A percentile compares a stretch with the other conserved stretches of the same genome.
Conservation (phyloP, 2,329 filamentous ascomycete genomes). For the Exophiala aquamarina region DNA sequence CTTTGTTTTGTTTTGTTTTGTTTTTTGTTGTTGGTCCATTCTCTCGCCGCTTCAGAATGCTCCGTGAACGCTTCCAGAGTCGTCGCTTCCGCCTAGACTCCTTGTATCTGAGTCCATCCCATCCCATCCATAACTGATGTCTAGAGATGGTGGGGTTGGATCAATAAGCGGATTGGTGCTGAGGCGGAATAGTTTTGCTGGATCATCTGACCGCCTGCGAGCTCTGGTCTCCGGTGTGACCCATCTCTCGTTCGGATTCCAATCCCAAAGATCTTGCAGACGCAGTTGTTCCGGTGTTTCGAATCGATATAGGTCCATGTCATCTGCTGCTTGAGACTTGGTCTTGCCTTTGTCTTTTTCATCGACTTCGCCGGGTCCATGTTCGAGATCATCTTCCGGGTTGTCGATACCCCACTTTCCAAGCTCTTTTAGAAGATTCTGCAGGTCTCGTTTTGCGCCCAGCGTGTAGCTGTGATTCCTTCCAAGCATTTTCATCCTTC, state of each 20-base stretch:
- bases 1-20: too few relatives aligned
- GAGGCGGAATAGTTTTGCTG: too few relatives aligned
- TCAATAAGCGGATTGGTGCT: too few relatives aligned
- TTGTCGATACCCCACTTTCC: conserved; percentile 14
- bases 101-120: not conserved
- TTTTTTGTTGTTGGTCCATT: too few relatives aligned
- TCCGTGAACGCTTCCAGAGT: conserved; percentile 1
- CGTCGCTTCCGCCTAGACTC: not conserved
- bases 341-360: not conserved
- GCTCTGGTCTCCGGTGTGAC: not conserved
- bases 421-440: conserved; percentile 11
- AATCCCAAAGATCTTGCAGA: conserved; percentile 22
- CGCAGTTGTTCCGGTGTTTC: conserved; percentile 13
- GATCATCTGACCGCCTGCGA: too few relatives aligned
- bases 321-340: not conserved
- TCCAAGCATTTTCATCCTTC: conserved; percentile 25
- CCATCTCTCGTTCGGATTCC: conserved; percentile 19
- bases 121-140: not conserved
- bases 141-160: not conserved
- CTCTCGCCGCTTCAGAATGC: conserved; percentile 1
- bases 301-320: not conserved
- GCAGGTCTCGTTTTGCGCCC: conserved; percentile 18
- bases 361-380: not conserved
- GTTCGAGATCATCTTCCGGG: not conserved
- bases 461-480: conserved; percentile 21